A percentile compares a stretch with the other conserved stretches of the same genome.
These are phyloP conservation scores for Trichoderma reesei DNA, from an alignment of 495 filamentous ascomycete species.

Conservation along the genomic window DNA sequence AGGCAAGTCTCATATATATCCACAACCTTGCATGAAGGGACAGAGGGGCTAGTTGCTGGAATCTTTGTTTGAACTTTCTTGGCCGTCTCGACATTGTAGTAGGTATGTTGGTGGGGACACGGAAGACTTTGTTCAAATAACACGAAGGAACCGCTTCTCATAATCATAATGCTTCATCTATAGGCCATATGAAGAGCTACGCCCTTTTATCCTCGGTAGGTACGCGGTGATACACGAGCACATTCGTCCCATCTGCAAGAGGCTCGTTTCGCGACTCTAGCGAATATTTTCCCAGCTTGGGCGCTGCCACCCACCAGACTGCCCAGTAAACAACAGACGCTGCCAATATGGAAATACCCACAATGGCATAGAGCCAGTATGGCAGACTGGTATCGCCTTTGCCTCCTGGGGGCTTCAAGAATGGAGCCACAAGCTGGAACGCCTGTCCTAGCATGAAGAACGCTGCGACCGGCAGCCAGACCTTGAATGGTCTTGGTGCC, in stretches of 20 bases:
- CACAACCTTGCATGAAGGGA: too few species aligned
- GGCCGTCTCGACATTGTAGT: too few species aligned
- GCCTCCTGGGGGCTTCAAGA: slow-evolving; percentile 38
- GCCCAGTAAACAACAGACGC: slow-evolving; percentile 41
- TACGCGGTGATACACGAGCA: slow-evolving; percentile 18
- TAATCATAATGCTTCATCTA: too few species aligned
- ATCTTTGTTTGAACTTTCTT: too few species aligned
- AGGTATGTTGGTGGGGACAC: too few species aligned
- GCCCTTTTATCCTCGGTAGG: not conserved
- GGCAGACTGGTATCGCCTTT: slow-evolving; percentile 41
- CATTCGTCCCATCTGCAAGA: slow-evolving; percentile 37
- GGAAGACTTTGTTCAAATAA: too few species aligned
- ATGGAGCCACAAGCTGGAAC: slow-evolving; percentile 41
- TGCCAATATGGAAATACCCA: slow-evolving; percentile 37
- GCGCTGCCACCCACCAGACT: slow-evolving; percentile 40
- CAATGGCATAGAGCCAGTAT: slow-evolving; percentile 43
- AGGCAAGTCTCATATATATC: too few species aligned
- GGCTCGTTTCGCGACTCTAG: slow-evolving; percentile 33
- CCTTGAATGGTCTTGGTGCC: slow-evolving; percentile 30
- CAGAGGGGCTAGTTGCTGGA: too few species aligned
- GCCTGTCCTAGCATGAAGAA: slow-evolving; percentile 40
- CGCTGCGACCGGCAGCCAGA: slow-evolving; percentile 35
- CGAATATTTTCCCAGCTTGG: slow-evolving; percentile 37
- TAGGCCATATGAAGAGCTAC: too few species aligned
- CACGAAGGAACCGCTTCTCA: too few species aligned